Evolutionary conservation across 805 yeast genomes (phyloP).

Genomic region (Candida qinlingensis): DNA sequence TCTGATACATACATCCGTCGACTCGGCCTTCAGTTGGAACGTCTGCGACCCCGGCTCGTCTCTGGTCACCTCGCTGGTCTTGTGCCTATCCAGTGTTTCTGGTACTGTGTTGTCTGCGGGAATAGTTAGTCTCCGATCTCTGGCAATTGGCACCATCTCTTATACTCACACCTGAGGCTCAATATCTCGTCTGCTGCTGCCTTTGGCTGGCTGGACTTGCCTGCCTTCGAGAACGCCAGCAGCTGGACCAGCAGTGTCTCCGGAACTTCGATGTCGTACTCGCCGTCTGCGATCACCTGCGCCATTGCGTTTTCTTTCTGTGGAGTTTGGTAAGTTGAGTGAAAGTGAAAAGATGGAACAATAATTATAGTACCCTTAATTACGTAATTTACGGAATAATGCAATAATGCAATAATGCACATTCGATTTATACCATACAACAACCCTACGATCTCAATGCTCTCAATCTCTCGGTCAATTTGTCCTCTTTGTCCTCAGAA

Average conservation of each 20-base stretch:
- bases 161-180: constrained; percentile 19
- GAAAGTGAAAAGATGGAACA: too few species aligned
- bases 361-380: too few species aligned
- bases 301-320: neutral
- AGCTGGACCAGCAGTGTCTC: constrained; percentile 14
- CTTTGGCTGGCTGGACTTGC: neutral
- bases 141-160: too few species aligned
- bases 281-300: constrained; percentile 20
- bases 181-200: constrained; percentile 17
- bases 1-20: constrained; percentile 9
- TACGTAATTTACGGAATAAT: neutral
- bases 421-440: neutral
- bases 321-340: too few species aligned
- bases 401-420: neutral
- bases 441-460: constrained; percentile 57
- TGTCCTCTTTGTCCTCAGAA: constrained; percentile 76
- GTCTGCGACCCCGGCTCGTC: neutral
- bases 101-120: constrained; percentile 12
- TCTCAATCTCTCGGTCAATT: constrained; percentile 78
- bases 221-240: neutral
- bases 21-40: constrained; percentile 16
- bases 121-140: too few species aligned
- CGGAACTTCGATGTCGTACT: constrained; percentile 19
- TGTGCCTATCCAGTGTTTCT: constrained; percentile 10
- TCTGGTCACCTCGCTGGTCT: constrained; percentile 11